These are phyloP conservation scores for Erigeron philadelphicus DNA, from an alignment of 140 eudicot genomes.

Conservation along the genomic window DNA sequence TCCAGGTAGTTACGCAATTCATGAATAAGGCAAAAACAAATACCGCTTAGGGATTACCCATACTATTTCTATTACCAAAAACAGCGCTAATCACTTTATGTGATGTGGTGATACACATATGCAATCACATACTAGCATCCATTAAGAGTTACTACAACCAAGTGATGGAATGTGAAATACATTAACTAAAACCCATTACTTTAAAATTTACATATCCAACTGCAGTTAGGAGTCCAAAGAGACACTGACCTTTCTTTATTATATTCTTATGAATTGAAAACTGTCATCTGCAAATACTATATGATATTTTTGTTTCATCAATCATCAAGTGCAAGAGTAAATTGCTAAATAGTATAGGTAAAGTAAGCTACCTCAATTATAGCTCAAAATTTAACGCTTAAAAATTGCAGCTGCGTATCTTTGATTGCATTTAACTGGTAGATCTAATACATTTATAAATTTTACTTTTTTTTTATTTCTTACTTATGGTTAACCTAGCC, in stretches of 20 bases:
- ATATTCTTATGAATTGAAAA: not conserved
- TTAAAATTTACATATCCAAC: not conserved
- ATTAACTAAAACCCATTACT: not conserved
- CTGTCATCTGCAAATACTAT: too few relatives aligned
- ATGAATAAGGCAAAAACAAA: not conserved
- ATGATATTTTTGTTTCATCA: too few relatives aligned
- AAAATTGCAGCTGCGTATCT: too few relatives aligned
- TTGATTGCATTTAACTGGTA: too few relatives aligned
- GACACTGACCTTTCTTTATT: not conserved
- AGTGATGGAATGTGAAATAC: not conserved
- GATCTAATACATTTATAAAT: too few relatives aligned
- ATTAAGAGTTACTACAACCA: not conserved
- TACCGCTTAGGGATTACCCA: not conserved
- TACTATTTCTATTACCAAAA: not conserved
- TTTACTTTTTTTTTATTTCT: too few relatives aligned
- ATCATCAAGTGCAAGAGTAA: too few relatives aligned
- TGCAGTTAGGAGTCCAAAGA: not conserved
- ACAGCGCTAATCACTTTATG: not conserved
- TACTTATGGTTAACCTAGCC: too few relatives aligned
- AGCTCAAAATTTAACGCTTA: too few relatives aligned
- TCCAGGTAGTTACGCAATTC: not conserved
- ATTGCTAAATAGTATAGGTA: too few relatives aligned
- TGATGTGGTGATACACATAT: not conserved
- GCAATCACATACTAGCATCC: not conserved
- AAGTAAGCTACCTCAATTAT: too few relatives aligned